Evolutionary conservation across 306 rosid species (phyloP).

Genomic region (Castanea mollissima): DNA sequence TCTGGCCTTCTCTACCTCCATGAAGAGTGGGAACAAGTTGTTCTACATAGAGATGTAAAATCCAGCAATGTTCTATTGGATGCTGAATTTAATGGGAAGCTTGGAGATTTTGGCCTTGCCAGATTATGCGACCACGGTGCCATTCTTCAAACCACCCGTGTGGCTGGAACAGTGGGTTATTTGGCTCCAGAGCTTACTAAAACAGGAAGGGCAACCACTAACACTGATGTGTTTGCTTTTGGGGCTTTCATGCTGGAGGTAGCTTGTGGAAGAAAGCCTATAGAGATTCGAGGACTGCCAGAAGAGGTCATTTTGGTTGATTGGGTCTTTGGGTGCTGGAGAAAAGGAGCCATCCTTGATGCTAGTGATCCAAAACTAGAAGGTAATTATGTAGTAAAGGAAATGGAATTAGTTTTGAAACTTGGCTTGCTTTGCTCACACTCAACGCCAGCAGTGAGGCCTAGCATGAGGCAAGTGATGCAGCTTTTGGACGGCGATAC

Average conservation of each 20-base stretch:
- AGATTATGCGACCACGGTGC: constrained; percentile 55
- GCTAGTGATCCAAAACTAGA: constrained; percentile 48
- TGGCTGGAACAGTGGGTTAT: constrained; percentile 76
- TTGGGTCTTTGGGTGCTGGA: constrained; percentile 42
- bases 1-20: constrained; percentile 59
- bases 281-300: constrained; percentile 25
- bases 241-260: constrained; percentile 67
- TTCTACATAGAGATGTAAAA: constrained; percentile 69
- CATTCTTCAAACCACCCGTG: constrained; percentile 58
- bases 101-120: constrained; percentile 77
- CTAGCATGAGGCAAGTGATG: constrained; percentile 54
- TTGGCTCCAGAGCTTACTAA: constrained; percentile 60
- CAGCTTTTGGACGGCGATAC: constrained; percentile 42
- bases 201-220: constrained; percentile 54
- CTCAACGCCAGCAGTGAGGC: constrained; percentile 39
- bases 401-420: constrained; percentile 52
- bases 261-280: constrained; percentile 65
- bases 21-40: constrained; percentile 70
- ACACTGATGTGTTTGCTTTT: constrained; percentile 57
- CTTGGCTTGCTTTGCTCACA: constrained; percentile 60
- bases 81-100: constrained; percentile 48
- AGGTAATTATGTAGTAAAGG: constrained; percentile 22
- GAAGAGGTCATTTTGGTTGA: constrained; percentile 51
- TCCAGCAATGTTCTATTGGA: constrained; percentile 71
- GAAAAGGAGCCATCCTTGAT: constrained; percentile 39